Conservation (phyloP, 768 basidiomycete genomes). For the Boletellus ananiceps region DNA sequence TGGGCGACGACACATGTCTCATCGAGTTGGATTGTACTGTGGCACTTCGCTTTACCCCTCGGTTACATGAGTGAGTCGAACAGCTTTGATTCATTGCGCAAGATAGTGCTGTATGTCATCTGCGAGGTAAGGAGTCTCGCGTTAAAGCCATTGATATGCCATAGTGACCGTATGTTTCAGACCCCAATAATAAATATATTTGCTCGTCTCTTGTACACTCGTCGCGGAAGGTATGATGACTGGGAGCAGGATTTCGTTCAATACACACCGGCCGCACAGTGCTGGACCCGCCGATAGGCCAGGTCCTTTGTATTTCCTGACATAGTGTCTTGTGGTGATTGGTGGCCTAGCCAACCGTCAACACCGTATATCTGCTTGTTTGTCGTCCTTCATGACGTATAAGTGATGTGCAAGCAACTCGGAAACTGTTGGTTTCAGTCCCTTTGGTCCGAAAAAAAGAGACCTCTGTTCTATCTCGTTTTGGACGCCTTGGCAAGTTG, state of each 20-base stretch:
- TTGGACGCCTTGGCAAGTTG: no score
- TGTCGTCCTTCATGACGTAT: no score
- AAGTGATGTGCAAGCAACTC: no score
- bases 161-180: constrained; percentile 10
- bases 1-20: background rate
- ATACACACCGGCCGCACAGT: background rate
- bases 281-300: constrained; percentile 2
- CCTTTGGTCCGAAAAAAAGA: no score
- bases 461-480: no score
- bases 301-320: background rate
- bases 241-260: constrained; percentile 2
- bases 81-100: constrained; percentile 16
- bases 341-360: no score
- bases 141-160: background rate
- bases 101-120: constrained; percentile 22
- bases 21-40: background rate
- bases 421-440: no score
- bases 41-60: background rate
- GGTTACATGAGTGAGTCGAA: constrained; percentile 8
- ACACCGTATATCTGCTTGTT: no score
- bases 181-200: constrained; percentile 9
- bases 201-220: constrained; percentile 1
- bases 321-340: no score
- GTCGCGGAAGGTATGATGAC: background rate
- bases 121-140: constrained; percentile 14